Base-by-base conservation (phyloP, 768 basidiomycete species). In the Suillus brevipes region DNA sequence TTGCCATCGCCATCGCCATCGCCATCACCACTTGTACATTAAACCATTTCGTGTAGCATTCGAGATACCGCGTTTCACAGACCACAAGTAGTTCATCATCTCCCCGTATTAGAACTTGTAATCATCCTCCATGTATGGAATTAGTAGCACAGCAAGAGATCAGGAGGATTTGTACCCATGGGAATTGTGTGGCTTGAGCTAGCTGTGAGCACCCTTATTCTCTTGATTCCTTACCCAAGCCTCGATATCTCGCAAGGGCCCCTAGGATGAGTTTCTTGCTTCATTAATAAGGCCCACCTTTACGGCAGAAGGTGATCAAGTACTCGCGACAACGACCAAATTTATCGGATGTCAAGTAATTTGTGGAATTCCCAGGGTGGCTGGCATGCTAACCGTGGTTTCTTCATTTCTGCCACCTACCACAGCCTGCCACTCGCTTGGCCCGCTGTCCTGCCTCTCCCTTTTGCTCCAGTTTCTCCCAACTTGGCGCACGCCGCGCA, bases 1-100 rank as follows among this genome's bases (percentile, higher is more conserved):
- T 20, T 25, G 18, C 10, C 10, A 59, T 42, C 23, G 28, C 38
- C 58, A 59, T 40, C 34, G 34, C 25, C 58, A 16, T 20, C 40
- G 12, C 10, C 10, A 59, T 42, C 38, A 20, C 38, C 58, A 59
- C 58, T 53, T 59, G 58, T 59, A 59, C 38, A 59, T 13, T 12
- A 59, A 42, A 31, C 12, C 58, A 59, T 59, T 43, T 42, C 40
- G 25, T 42, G 42, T 40, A 59, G 58, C 58, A 59, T 59, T 59
- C 18, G 58, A 59, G 40, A 59, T 59, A 59, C 38, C 40, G 58
- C 6, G 57, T 59, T 58, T 59, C 57, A 59, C 38, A 18, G 18
- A 28, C 58, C 57, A 59, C 23, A 25, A n/a, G 25, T 20, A 59
- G 58, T 42, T 25, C 31, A 59, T 38, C 42, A 59, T 59, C 18